These are phyloP conservation scores for Geoglossum cookeanum DNA, from an alignment of 2,329 filamentous ascomycete species.

Conservation along the genomic window DNA sequence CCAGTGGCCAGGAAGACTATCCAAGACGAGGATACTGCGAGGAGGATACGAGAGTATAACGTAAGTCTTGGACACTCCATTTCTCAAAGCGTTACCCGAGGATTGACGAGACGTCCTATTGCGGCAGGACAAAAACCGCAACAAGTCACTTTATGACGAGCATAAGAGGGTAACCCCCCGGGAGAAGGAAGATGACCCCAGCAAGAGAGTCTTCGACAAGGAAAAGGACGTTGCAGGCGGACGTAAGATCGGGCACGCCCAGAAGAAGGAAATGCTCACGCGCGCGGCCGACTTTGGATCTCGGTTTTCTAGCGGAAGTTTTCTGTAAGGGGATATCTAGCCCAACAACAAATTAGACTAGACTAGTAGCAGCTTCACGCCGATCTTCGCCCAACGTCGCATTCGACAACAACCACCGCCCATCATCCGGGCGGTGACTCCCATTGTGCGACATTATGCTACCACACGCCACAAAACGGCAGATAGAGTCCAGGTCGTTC, in stretches of 20 bases:
- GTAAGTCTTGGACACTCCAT: slow-evolving; percentile 22
- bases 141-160: slow-evolving; percentile 27
- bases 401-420: too few relatives aligned
- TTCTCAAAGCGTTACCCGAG: not conserved
- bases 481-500: too few relatives aligned
- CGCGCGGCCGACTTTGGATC: slow-evolving; percentile 67
- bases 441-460: too few relatives aligned
- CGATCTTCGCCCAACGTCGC: too few relatives aligned
- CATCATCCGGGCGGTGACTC: too few relatives aligned
- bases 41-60: slow-evolving; percentile 38
- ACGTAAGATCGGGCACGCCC: slow-evolving; percentile 48
- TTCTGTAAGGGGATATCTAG: slow-evolving; percentile 22
- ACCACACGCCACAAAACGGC: too few relatives aligned
- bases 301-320: slow-evolving; percentile 57
- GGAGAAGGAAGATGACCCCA: slow-evolving; percentile 75
- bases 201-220: slow-evolving; percentile 68
- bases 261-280: slow-evolving; percentile 61
- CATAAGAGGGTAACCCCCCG: slow-evolving; percentile 27
- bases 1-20: slow-evolving; percentile 14
- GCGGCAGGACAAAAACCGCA: slow-evolving; percentile 20
- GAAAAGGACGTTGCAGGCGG: slow-evolving; percentile 85
- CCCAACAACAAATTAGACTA: not conserved
- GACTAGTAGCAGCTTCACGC: too few relatives aligned
- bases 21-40: slow-evolving; percentile 26
- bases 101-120: not conserved